These are phyloP conservation scores for Populus ilicifolia DNA, from an alignment of 345 rosid species.

Conservation along the genomic window DNA sequence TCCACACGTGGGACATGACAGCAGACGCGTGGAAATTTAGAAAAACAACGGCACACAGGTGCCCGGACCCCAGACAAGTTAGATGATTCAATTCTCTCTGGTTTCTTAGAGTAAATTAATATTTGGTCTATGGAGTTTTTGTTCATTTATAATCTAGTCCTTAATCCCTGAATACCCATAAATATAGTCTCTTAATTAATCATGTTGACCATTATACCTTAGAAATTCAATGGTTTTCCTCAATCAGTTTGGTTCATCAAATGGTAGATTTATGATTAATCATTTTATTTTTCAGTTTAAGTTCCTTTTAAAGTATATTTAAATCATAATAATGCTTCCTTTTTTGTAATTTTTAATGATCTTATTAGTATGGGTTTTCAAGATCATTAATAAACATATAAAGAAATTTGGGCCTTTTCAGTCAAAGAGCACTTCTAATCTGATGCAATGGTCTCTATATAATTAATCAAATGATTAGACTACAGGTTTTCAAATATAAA, in stretches of 20 bases:
- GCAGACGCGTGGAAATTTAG: constrained; percentile 31
- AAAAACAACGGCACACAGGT: constrained; percentile 13
- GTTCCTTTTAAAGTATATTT: no score
- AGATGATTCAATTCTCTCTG: background rate
- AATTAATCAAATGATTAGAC: no score
- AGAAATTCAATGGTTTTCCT: background rate
- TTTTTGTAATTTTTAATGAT: no score
- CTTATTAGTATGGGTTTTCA: no score
- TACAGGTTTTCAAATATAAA: background rate
- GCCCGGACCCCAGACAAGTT: background rate
- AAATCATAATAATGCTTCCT: no score
- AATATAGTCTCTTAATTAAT: background rate
- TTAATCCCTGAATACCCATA: background rate
- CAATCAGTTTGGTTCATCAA: background rate
- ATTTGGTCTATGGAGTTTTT: background rate
- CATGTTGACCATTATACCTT: background rate
- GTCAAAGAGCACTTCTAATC: no score
- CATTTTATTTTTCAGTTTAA: no score
- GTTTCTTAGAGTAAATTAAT: background rate
- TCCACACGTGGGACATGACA: constrained; percentile 28
- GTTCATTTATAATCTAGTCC: background rate
- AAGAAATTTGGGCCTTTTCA: no score
- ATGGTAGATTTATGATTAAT: no score
- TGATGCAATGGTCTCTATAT: no score
- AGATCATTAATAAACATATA: no score